These are phyloP conservation scores for Suillus weaverae DNA, from an alignment of 768 basidiomycete species.

Conservation along the genomic window DNA sequence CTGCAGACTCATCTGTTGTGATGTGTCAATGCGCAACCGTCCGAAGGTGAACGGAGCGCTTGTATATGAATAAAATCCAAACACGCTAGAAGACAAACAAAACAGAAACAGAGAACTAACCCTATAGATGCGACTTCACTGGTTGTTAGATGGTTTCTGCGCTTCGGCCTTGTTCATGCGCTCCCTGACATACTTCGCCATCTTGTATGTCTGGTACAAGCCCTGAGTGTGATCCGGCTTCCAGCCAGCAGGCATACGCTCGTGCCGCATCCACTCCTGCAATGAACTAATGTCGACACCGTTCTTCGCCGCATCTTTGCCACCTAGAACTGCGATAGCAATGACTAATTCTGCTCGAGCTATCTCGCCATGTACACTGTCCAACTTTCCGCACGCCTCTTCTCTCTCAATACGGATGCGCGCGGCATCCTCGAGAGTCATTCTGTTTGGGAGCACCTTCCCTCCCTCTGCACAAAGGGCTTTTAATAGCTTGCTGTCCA, in stretches of 20 bases:
- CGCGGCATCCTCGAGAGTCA: constrained; percentile 41
- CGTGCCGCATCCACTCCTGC: constrained; percentile 49
- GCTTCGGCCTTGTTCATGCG: constrained; percentile 25
- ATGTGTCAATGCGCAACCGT: too few species aligned
- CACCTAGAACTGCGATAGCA: constrained; percentile 50
- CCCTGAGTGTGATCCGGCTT: constrained; percentile 29
- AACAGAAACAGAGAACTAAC: too few species aligned
- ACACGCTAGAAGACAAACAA: background rate
- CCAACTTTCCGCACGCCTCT: constrained; percentile 40
- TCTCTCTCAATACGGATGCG: constrained; percentile 55
- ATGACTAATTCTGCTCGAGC: constrained; percentile 71
- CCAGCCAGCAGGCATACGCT: constrained; percentile 48
- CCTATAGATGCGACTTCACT: background rate
- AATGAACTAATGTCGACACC: constrained; percentile 50
- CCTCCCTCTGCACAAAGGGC: constrained; percentile 36
- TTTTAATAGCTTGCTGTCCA: constrained; percentile 39
- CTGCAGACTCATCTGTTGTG: too few species aligned
- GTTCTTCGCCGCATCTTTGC: constrained; percentile 34
- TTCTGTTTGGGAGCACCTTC: constrained; percentile 28
- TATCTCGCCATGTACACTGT: constrained; percentile 53
- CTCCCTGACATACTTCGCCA: constrained; percentile 28
- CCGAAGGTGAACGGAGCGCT: too few species aligned
- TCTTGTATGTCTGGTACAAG: constrained; percentile 30
- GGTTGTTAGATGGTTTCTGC: background rate
- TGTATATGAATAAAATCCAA: background rate